Percentiles rank a stretch among this genome's conserved stretches.
Evolutionary conservation across 148 eudicot species (phyloP).

Genomic region (Cornus controversa): DNA sequence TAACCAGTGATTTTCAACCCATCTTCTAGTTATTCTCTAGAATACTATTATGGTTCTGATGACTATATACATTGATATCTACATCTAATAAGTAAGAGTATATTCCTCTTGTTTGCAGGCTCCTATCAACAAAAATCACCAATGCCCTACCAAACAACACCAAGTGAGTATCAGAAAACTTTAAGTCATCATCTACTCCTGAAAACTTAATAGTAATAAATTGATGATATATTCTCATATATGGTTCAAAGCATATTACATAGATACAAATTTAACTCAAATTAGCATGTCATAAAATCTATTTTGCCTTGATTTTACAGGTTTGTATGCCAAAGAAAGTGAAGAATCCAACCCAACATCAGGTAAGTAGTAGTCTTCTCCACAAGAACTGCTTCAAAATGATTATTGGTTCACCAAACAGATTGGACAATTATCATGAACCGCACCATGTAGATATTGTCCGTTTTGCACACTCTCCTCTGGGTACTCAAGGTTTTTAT

Average conservation of each 20-base stretch:
- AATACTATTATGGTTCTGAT: no score
- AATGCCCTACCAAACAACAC: slow-evolving; percentile 10
- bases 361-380: slow-evolving; percentile 4
- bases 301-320: slow-evolving; percentile 9
- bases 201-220: neutral
- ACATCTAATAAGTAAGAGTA: no score
- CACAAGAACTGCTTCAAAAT: neutral
- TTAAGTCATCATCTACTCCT: no score
- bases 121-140: slow-evolving; percentile 12
- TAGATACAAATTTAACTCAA: no score
- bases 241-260: neutral
- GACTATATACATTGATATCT: no score
- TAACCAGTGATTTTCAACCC: neutral
- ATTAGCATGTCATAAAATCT: neutral
- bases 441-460: no score
- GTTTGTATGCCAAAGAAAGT: neutral
- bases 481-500: no score
- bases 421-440: neutral
- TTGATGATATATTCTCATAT: no score
- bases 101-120: slow-evolving; percentile 9
- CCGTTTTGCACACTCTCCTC: no score
- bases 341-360: slow-evolving; percentile 7
- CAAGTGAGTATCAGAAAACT: slow-evolving; percentile 23
- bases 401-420: neutral
- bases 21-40: no score